Evolutionary conservation across 2,329 filamentous ascomycete genomes (phyloP).

Genomic region (Chaetomiaceae sp.): DNA sequence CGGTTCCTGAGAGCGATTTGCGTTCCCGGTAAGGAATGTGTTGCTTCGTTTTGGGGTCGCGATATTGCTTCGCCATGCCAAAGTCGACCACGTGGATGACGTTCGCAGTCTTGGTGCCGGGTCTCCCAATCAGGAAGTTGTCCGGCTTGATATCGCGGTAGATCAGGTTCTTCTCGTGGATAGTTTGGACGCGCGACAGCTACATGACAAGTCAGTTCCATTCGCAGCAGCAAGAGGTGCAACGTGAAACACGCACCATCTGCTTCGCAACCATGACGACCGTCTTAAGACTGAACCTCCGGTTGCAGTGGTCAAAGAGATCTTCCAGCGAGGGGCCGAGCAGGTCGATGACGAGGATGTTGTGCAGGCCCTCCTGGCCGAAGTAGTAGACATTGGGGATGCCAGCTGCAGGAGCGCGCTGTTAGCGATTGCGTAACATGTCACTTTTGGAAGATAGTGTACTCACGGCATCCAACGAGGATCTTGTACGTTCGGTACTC

Average conservation of each 20-base stretch:
- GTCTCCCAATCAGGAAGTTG: slow-evolving; percentile 95
- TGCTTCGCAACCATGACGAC: slow-evolving; percentile 99
- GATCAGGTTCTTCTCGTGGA: slow-evolving; percentile 98
- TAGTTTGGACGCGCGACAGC: slow-evolving; percentile 84
- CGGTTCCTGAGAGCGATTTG: slow-evolving; percentile 93
- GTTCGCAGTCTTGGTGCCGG: slow-evolving; percentile 88
- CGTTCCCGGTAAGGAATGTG: slow-evolving; percentile 97
- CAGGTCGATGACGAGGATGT: slow-evolving; percentile 96
- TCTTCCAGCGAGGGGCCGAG: slow-evolving; percentile 93
- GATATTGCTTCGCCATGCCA: slow-evolving; percentile 99
- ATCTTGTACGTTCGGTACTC: slow-evolving; percentile 99
- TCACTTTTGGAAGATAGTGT: too few species aligned
- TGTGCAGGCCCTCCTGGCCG: slow-evolving; percentile 95
- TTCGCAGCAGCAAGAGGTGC: neutral
- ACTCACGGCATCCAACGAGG: slow-evolving; percentile 96
- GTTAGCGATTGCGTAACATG: slow-evolving; percentile 13
- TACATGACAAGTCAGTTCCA: slow-evolving; percentile 33
- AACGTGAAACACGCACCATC: slow-evolving; percentile 55
- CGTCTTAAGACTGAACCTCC: slow-evolving; percentile 93
- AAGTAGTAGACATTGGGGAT: slow-evolving; percentile 99
- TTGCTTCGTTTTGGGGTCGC: slow-evolving; percentile 97
- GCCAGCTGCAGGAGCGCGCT: slow-evolving; percentile 56
- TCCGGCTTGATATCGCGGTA: slow-evolving; percentile 99
- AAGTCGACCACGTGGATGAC: slow-evolving; percentile 99
- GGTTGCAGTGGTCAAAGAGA: slow-evolving; percentile 93